Evolutionary conservation across 2,329 filamentous ascomycete genomes (phyloP), one percentile per base, ranked within the genome.

Genomic region (Colletotrichum magnum): DNA sequence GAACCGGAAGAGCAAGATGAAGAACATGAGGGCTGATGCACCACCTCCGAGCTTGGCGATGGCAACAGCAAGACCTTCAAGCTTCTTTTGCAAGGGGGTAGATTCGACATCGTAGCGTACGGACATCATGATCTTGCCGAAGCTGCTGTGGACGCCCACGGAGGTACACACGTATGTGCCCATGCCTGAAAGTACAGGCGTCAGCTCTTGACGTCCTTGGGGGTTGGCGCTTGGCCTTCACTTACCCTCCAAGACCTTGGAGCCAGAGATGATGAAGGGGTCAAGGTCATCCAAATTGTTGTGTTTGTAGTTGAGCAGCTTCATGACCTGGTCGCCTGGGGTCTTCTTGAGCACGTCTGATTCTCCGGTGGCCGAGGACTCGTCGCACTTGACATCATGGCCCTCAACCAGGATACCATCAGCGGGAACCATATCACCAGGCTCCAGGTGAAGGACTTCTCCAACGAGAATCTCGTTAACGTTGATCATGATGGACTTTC

Each of bases 1-100:
- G 77, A 94, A 95, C 75, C 93, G 91, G 83, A 95, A 93, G 74
- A 95, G 89, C 13, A 95, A 84, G 24, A 94, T 91, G 61, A 94
- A 81, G 77, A 95, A 95, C 26, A 95, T 84, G 48, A 12, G 94
- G 79, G 28, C 93, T 78, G 56, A 64, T 18, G 93, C 92, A 41
- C 93, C 90, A 63, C 89, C 89, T 73, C 87, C 87, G 48, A 83
- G 75, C 70, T 82, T 4, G 80, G 80, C 61, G 50, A 86, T 84
- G 45, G 74, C 76, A 60, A 80, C 78, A 28, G 84, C 82, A 12
- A 86, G 76, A 10, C 73, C 72, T 28, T 78, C 83, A 4, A 89
- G 81, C 76, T 87, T 88, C 72, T 82, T 81, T 74, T 89, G 87
- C 2, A 89, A 79, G 0, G 86, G 86, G 1, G 87, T 89, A 10